Evolutionary conservation across 169 alveolate species (phyloP), one percentile per base, ranked within the genome.

Genomic region (Neospora caninum): DNA sequence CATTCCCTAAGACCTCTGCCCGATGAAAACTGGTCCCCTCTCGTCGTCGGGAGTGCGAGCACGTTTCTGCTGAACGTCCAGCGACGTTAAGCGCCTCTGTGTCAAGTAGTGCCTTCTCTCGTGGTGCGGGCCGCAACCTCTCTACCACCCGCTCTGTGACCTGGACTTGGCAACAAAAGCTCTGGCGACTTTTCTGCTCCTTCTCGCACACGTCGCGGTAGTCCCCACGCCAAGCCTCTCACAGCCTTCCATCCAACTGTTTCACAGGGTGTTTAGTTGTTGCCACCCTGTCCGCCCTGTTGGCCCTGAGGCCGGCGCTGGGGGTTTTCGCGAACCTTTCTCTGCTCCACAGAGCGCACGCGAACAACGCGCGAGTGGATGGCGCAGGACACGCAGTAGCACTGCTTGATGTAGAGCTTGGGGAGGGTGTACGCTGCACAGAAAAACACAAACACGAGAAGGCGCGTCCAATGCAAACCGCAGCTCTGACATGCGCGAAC

Each of bases 311-410:
- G 91, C 45, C 94, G 91, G 78, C 93, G 93, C 67, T 91, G 95
- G 45, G 95, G 95, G 92, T 87, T 92, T 9, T 92, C 92, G 54
- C 96, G 93, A 69, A 88, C 67, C 94, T 92, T 95, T 73, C 96
- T 94, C 54, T 70, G 82, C 92, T 92, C 94, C 10, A 91, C 95
- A 27, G 96, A 94, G 93, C 97, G 97, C 69, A 96, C 97, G 45
- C 99, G 98, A 45, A 99, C 99, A 89, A 99, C 99, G 91, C 99
- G 99, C 88, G 99, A 98, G 99, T 99, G 99, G 96, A 99, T 99
- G 73, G 99, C 99, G 96, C 99, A 99, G 88, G 99, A 98, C 45
- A 99, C 99, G 98, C 99, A 99, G 97, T 99, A 99, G 95, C 98
- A 98, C 98, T 98, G 99, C 98, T 99, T 99, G 96, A 98, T 98